phyloP scores from a whole-genome alignment of 2,329 filamentous ascomycete genomes.

The Samsoniella hepiali region DNA sequence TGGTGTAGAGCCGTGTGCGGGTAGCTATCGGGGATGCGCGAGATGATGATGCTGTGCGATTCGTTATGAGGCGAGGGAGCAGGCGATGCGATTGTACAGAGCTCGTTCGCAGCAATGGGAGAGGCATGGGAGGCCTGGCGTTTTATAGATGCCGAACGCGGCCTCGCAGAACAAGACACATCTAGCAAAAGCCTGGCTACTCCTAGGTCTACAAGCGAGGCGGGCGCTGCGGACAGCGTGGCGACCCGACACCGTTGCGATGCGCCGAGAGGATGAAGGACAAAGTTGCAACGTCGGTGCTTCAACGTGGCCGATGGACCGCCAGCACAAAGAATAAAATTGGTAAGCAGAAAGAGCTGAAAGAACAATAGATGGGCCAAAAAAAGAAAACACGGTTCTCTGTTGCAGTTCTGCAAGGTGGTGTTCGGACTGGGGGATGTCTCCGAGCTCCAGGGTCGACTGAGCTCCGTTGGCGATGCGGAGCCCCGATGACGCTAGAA shows the following conservation, averaged over 20 bases:
- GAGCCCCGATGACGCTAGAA: conserved; percentile 9
- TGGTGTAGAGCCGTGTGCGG: conserved; percentile 25
- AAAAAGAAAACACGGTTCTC: background rate
- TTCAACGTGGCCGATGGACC: background rate
- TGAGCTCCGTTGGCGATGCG: background rate
- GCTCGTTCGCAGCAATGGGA: background rate
- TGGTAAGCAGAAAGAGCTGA: background rate
- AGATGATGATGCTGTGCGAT: background rate
- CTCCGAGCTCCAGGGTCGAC: background rate
- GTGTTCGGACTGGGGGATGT: conserved; percentile 1
- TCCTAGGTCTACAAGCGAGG: background rate
- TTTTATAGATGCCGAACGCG: background rate
- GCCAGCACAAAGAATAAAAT: background rate
- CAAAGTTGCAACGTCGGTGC: background rate
- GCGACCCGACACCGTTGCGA: background rate
- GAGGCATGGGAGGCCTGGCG: background rate
- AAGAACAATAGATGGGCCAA: background rate
- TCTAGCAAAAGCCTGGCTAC: background rate
- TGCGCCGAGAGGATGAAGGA: background rate
- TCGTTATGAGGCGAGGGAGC: background rate
- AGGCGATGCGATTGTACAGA: conserved; percentile 1
- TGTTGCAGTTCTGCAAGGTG: background rate
- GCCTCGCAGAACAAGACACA: background rate
- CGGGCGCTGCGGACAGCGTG: background rate
- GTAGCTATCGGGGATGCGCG: background rate